A percentile compares a stretch with the other conserved stretches of the same genome.
phyloP scores from a whole-genome alignment of 225 moss, liverwort and hornwort genomes.

The Physcomitrellopsis africana region DNA sequence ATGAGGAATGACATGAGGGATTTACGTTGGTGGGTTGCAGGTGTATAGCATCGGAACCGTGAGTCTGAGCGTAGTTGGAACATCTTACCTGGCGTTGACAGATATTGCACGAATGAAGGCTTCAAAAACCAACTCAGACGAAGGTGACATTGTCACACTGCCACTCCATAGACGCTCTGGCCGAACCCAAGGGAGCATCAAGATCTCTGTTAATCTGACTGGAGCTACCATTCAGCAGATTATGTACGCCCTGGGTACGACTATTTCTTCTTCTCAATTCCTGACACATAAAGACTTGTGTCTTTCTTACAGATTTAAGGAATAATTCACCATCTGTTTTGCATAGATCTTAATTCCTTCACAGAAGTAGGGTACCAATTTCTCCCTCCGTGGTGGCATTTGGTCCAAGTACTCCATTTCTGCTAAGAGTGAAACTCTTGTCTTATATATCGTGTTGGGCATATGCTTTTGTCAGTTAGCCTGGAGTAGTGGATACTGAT shows the following conservation, averaged over 20 bases:
- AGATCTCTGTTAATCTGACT: slow-evolving; percentile 57
- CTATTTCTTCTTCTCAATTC: not conserved
- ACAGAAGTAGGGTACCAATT: not conserved
- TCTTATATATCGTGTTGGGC: not conserved
- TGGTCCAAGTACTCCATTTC: not conserved
- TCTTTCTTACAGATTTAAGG: not conserved
- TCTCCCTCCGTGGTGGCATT: not conserved
- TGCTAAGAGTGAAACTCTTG: not conserved
- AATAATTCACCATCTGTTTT: not conserved
- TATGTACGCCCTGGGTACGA: slow-evolving; percentile 53
- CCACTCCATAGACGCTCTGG: slow-evolving; percentile 76
- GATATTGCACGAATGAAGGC: slow-evolving; percentile 70
- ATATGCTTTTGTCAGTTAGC: slow-evolving; percentile 7
- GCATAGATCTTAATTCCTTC: not conserved
- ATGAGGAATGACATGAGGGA: not conserved
- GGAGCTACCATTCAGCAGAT: slow-evolving; percentile 58
- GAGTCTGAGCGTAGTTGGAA: slow-evolving; percentile 76
- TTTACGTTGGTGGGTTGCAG: slow-evolving; percentile 40
- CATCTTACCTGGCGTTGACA: slow-evolving; percentile 53
- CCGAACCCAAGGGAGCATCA: slow-evolving; percentile 63
- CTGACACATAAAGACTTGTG: not conserved
- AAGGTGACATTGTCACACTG: slow-evolving; percentile 60
- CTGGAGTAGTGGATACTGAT: slow-evolving; percentile 12
- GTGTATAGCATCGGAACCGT: slow-evolving; percentile 56
- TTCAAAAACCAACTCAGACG: slow-evolving; percentile 41